Conservation (phyloP, 768 basidiomycete species). For the Lactifluus piperatus region DNA sequence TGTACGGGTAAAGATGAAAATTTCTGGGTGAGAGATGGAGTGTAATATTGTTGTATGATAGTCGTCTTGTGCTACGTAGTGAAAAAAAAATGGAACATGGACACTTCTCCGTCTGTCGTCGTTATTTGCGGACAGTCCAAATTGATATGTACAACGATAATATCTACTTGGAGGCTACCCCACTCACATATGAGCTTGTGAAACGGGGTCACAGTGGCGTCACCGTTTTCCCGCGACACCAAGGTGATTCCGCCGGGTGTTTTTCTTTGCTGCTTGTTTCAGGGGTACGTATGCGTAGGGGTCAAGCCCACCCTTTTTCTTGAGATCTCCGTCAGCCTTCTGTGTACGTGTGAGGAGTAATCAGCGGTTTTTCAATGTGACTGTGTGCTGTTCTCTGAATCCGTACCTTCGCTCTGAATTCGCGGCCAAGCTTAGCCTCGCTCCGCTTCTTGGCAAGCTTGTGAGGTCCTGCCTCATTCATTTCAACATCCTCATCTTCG, state of each 20-base stretch:
- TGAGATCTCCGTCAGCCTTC: slow-evolving; percentile 94
- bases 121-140: background rate
- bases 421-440: slow-evolving; percentile 60
- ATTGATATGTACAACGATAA: background rate
- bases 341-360: slow-evolving; percentile 28
- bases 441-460: slow-evolving; percentile 39
- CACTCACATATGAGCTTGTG: background rate
- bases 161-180: background rate
- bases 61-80: background rate
- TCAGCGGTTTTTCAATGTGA: slow-evolving; percentile 3
- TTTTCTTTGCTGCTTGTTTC: slow-evolving; percentile 70
- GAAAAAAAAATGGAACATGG: background rate
- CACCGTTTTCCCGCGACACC: slow-evolving; percentile 59
- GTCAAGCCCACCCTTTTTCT: slow-evolving; percentile 75
- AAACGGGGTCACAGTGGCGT: slow-evolving; percentile 7
- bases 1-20: slow-evolving; percentile 39
- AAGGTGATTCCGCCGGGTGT: slow-evolving; percentile 36
- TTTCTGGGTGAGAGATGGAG: background rate
- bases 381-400: background rate
- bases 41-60: background rate
- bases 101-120: background rate
- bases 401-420: slow-evolving; percentile 93
- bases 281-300: slow-evolving; percentile 90
- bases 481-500: slow-evolving; percentile 55
- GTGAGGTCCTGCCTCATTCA: slow-evolving; percentile 59